Evolutionary conservation across 495 filamentous ascomycete genomes (phyloP).

Genomic region (Lasiosphaeriaceae sp.): DNA sequence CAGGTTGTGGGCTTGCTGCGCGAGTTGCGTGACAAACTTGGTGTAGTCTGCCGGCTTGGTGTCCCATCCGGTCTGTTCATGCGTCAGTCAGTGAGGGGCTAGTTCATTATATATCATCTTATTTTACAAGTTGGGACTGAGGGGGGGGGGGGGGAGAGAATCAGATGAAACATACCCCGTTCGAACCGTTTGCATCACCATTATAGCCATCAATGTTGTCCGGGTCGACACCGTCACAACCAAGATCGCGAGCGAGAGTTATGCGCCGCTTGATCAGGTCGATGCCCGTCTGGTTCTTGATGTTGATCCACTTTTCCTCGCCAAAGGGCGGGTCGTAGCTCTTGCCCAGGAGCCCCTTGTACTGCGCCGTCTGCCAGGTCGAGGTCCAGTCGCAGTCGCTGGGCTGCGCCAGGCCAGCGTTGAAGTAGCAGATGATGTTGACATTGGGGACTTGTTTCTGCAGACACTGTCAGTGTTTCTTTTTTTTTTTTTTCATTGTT

Average conservation of each 20-base stretch:
- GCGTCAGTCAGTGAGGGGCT: too few relatives aligned
- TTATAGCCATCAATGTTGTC: constrained; percentile 67
- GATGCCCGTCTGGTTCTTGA: constrained; percentile 51
- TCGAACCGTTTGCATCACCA: constrained; percentile 30
- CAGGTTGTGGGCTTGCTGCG: constrained; percentile 41
- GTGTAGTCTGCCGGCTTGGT: constrained; percentile 52
- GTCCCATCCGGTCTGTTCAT: constrained; percentile 48
- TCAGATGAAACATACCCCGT: background rate
- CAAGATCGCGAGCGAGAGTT: constrained; percentile 50
- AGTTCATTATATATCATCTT: too few relatives aligned
- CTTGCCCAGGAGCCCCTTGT: constrained; percentile 8
- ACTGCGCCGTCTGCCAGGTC: constrained; percentile 1
- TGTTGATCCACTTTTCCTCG: constrained; percentile 54
- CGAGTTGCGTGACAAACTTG: constrained; percentile 56
- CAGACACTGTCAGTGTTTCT: background rate
- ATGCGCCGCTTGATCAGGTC: constrained; percentile 55
- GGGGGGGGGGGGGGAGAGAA: background rate
- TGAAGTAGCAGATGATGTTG: constrained; percentile 9
- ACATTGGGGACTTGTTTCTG: constrained; percentile 3
- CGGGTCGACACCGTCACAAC: constrained; percentile 67
- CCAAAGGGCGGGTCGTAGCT: background rate
- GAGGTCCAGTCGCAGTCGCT: constrained; percentile 5
- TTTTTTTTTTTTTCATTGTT: background rate
- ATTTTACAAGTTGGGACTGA: too few relatives aligned
- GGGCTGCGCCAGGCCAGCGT: constrained; percentile 6